Conservation (phyloP, 2,329 filamentous ascomycete genomes). For the Alternaria consortialis region DNA sequence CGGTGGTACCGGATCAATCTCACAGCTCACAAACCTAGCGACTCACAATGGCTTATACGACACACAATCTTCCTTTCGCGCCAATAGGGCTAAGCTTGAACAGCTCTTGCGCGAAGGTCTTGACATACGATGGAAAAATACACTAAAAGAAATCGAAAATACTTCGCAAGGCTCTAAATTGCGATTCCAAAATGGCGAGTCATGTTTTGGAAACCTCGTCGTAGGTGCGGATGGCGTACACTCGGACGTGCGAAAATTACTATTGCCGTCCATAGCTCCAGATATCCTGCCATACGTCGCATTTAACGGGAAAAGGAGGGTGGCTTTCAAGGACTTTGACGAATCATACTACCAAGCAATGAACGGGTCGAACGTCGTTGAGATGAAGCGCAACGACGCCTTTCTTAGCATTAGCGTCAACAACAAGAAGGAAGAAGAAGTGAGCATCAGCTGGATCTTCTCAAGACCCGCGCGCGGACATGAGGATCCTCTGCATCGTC, state of each 20-base stretch:
- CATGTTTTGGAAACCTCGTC: conserved; percentile 23
- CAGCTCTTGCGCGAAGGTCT: conserved; percentile 46
- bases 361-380: conserved; percentile 25
- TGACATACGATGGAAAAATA: conserved; percentile 45
- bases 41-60: conserved; percentile 11
- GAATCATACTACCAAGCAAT: too few relatives aligned
- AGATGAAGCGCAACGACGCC: conserved; percentile 27
- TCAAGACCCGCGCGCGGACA: conserved; percentile 44
- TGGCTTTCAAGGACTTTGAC: conserved; percentile 35
- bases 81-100: conserved; percentile 50
- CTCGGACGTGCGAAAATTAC: conserved; percentile 41
- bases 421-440: conserved; percentile 26
- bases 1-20: conserved; percentile 36
- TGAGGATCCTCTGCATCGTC: conserved; percentile 47
- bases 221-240: conserved; percentile 53
- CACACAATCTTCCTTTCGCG: conserved; percentile 37
- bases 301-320: conserved; percentile 38
- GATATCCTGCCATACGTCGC: conserved; percentile 51
- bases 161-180: background rate
- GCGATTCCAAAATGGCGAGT: conserved; percentile 23
- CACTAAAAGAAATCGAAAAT: too few relatives aligned
- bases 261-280: conserved; percentile 34
- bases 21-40: conserved; percentile 6
- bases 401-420: conserved; percentile 48
- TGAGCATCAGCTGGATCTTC: conserved; percentile 53